Evolutionary conservation across 495 filamentous ascomycete species (phyloP).

Genomic region (Terfezia claveryi): DNA sequence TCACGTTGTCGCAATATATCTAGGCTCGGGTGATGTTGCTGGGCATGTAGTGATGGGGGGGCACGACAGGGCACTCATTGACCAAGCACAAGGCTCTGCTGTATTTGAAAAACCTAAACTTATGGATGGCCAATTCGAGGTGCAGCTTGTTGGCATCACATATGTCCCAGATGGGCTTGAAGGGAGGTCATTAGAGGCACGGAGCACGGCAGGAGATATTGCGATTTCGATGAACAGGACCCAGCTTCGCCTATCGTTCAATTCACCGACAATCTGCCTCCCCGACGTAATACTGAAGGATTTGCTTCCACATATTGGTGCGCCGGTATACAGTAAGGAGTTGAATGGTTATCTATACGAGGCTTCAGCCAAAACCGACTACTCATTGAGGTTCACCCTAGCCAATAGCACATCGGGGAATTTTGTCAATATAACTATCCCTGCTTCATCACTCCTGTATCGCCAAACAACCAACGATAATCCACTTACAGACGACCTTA

Average conservation of each 20-base stretch:
- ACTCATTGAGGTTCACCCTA: constrained; percentile 12
- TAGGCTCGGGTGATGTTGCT: constrained; percentile 5
- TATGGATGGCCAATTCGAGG: constrained; percentile 2
- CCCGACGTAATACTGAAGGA: constrained; percentile 2
- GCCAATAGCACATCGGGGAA: constrained; percentile 7
- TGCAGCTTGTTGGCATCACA: constrained; percentile 5
- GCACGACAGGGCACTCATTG: constrained; percentile 15
- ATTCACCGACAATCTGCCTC: constrained; percentile 12
- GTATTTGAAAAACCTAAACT: constrained; percentile 9
- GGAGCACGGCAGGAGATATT: not conserved
- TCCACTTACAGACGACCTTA: constrained; percentile 7
- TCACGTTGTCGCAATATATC: constrained; percentile 11
- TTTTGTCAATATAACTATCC: constrained; percentile 5
- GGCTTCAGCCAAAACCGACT: constrained; percentile 6
- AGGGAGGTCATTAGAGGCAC: not conserved
- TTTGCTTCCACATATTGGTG: constrained; percentile 14
- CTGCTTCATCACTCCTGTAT: constrained; percentile 12
- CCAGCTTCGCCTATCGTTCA: constrained; percentile 6
- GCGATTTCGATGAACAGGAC: not conserved
- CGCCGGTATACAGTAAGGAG: constrained; percentile 5
- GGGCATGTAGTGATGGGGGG: constrained; percentile 18
- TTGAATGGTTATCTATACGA: constrained; percentile 15
- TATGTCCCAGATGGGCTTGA: constrained; percentile 2
- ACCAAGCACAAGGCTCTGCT: constrained; percentile 6
- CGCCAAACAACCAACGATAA: constrained; percentile 9